Evolutionary conservation across 306 rosid species (phyloP).

Genomic region (Cucurbita ficifolia): DNA sequence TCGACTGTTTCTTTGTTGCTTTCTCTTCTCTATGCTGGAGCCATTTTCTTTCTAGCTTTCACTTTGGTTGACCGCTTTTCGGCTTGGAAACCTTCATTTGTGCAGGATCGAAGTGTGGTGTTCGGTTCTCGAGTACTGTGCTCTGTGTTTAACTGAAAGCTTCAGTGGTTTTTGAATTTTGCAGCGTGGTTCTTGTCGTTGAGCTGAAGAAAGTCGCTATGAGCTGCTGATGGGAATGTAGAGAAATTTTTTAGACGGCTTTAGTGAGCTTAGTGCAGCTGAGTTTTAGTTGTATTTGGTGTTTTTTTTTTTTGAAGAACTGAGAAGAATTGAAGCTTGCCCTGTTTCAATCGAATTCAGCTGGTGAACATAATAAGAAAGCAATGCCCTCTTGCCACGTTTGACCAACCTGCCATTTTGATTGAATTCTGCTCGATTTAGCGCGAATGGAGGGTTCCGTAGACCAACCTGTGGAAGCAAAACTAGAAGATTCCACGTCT

Average conservation of each 20-base stretch:
- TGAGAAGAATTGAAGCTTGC: background rate
- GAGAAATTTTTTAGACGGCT: background rate
- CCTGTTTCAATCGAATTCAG: background rate
- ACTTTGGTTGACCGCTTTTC: background rate
- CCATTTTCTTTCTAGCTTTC: background rate
- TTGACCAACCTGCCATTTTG: background rate
- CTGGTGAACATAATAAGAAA: background rate
- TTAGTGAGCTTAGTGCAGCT: background rate
- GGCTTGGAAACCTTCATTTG: slow-evolving; percentile 23
- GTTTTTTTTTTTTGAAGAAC: background rate
- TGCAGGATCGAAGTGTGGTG: slow-evolving; percentile 17
- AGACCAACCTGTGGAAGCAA: slow-evolving; percentile 17
- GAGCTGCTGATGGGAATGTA: slow-evolving; percentile 2
- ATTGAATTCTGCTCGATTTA: slow-evolving; percentile 7
- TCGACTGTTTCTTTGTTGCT: slow-evolving; percentile 1
- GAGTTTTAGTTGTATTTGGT: background rate
- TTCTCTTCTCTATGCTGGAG: background rate
- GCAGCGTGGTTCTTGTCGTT: slow-evolving; percentile 5
- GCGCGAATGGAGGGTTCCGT: slow-evolving; percentile 46
- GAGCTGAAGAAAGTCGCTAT: slow-evolving; percentile 5
- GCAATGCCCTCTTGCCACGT: background rate
- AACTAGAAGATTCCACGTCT: slow-evolving; percentile 45
- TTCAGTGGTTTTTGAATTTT: slow-evolving; percentile 2
- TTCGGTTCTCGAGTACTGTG: background rate
- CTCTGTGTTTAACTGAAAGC: slow-evolving; percentile 6